phyloP scores from a whole-genome alignment of 2,329 filamentous ascomycete genomes.

The Chaetothyriales sp. region DNA sequence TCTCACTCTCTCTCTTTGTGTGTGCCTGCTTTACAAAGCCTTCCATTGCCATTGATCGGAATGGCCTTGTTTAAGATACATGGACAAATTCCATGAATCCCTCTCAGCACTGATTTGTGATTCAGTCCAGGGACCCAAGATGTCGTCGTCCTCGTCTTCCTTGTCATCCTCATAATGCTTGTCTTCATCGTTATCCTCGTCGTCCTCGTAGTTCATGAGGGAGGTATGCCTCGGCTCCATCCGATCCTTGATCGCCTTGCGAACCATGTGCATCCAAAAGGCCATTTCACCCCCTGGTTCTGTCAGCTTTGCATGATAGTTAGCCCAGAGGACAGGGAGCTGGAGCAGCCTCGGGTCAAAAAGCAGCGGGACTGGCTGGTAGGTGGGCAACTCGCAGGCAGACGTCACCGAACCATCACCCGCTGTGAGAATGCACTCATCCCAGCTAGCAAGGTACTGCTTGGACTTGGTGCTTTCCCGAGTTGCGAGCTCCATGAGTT shows the following conservation, averaged over 20 bases:
- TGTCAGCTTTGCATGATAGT: neutral
- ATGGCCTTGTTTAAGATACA: too few species aligned
- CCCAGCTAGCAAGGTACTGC: neutral
- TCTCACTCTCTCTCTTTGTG: too few species aligned
- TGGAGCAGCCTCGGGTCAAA: neutral
- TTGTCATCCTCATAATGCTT: neutral
- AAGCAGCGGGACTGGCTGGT: neutral
- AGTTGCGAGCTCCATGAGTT: constrained; percentile 33
- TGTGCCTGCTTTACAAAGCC: too few species aligned
- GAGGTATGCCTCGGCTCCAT: neutral
- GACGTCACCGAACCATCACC: neutral
- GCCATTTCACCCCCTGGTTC: too few species aligned
- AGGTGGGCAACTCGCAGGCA: neutral
- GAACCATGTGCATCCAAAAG: neutral
- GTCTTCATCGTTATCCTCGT: neutral
- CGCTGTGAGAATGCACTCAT: neutral
- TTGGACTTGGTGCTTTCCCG: neutral
- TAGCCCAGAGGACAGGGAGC: neutral
- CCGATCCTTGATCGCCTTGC: neutral
- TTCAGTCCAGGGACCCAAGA: neutral
- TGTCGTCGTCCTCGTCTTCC: neutral
- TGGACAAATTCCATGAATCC: too few species aligned
- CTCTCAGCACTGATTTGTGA: too few species aligned
- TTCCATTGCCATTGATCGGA: too few species aligned
- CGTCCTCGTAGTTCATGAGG: neutral